A percentile compares a stretch with the other conserved stretches of the same genome.
Evolutionary conservation across 257 asterid species (phyloP).

Genomic region (Rehmannia glutinosa): DNA sequence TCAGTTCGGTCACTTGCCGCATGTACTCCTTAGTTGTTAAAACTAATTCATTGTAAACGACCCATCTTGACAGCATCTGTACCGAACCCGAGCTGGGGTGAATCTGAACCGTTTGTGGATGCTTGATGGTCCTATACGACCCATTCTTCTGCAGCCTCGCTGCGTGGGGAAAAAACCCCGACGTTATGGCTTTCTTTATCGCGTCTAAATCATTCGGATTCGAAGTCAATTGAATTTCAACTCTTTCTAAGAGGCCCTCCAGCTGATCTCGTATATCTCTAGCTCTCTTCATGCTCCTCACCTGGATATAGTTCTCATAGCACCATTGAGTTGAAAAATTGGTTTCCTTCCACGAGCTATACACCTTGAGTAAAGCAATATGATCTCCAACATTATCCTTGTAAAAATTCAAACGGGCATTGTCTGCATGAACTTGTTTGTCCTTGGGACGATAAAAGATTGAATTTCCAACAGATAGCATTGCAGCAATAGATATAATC

Average conservation of each 20-base stretch:
- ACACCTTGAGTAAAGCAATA: slow-evolving; percentile 74
- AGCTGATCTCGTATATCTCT: slow-evolving; percentile 91
- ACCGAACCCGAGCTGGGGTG: slow-evolving; percentile 90
- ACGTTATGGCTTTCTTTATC: slow-evolving; percentile 67
- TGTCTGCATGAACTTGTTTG: slow-evolving; percentile 89
- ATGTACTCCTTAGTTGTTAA: too few species aligned
- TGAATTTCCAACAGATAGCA: slow-evolving; percentile 85
- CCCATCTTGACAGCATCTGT: slow-evolving; percentile 21
- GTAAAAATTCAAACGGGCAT: slow-evolving; percentile 84
- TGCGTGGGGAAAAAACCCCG: slow-evolving; percentile 81
- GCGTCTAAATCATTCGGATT: slow-evolving; percentile 56
- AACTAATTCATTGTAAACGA: too few species aligned
- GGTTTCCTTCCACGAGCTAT: too few species aligned
- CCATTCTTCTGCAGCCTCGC: slow-evolving; percentile 80
- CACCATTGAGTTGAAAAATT: too few species aligned
- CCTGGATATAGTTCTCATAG: slow-evolving; percentile 38
- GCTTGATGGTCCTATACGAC: slow-evolving; percentile 72
- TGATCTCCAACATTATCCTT: slow-evolving; percentile 93
- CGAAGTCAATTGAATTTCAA: slow-evolving; percentile 66
- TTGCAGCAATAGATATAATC: slow-evolving; percentile 81
- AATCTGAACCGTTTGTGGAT: slow-evolving; percentile 75
- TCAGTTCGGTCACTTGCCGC: too few species aligned
- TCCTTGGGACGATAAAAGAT: slow-evolving; percentile 91
- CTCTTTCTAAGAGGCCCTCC: slow-evolving; percentile 80
- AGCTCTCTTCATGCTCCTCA: slow-evolving; percentile 90